These are phyloP conservation scores for Botrytis porri DNA, from an alignment of 2,329 filamentous ascomycete species.

Conservation along the genomic window DNA sequence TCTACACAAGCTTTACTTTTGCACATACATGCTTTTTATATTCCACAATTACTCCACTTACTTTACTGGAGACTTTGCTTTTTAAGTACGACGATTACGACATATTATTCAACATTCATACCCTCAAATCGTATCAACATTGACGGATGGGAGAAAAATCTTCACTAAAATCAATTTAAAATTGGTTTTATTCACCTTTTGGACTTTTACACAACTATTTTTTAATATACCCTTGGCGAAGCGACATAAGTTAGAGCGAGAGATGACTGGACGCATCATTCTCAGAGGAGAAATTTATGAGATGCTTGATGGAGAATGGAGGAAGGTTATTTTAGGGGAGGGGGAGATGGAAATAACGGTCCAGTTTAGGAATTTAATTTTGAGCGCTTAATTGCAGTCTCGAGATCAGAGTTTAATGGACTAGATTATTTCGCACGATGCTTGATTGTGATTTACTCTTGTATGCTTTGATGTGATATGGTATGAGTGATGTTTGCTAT, in stretches of 20 bases:
- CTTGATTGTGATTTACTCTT: background rate
- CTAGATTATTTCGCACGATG: background rate
- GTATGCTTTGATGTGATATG: background rate
- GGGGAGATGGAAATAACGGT: background rate
- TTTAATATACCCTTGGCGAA: slow-evolving; percentile 7
- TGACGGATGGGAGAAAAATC: slow-evolving; percentile 1
- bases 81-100: slow-evolving; percentile 10
- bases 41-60: slow-evolving; percentile 24
- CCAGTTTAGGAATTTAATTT: background rate
- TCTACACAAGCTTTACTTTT: slow-evolving; percentile 22
- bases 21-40: slow-evolving; percentile 26
- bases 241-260: background rate
- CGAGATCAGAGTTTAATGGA: background rate
- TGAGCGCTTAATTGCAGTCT: slow-evolving; percentile 18
- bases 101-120: slow-evolving; percentile 12
- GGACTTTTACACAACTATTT: background rate
- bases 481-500: background rate
- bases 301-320: background rate
- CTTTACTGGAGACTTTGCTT: background rate
- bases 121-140: slow-evolving; percentile 1
- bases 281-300: background rate
- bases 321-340: background rate
- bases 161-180: slow-evolving; percentile 5
- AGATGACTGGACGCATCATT: slow-evolving; percentile 10
- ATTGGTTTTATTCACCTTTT: slow-evolving; percentile 6